phyloP scores from a whole-genome alignment of 805 yeast genomes.

The Metschnikowia drakensbergensis region DNA sequence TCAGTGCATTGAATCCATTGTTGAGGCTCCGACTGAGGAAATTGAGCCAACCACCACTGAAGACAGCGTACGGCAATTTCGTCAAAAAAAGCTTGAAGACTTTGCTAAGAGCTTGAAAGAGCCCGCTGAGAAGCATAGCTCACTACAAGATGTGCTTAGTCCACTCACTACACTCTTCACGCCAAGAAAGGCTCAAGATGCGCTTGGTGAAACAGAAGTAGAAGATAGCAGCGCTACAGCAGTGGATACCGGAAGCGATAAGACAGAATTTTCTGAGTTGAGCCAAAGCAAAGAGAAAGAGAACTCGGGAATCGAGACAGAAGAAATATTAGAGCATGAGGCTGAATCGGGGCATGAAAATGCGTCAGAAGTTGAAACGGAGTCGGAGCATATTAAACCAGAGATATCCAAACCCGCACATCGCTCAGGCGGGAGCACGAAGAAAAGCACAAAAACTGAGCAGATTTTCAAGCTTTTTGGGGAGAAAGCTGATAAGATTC shows the following conservation, averaged over 20 bases:
- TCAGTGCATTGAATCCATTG: background rate
- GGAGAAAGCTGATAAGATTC: background rate
- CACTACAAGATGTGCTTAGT: background rate
- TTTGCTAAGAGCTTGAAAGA: background rate
- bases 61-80: background rate
- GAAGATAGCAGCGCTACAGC: background rate
- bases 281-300: background rate
- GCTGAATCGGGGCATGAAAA: background rate
- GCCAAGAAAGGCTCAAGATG: background rate
- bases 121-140: background rate
- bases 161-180: background rate
- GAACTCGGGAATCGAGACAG: background rate
- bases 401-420: background rate
- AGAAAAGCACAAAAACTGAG: background rate
- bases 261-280: too few relatives aligned
- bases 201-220: background rate
- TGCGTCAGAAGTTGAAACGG: background rate
- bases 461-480: background rate
- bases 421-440: background rate
- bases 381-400: background rate
- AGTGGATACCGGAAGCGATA: background rate
- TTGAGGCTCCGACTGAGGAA: background rate
- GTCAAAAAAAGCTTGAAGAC: constrained; percentile 1
- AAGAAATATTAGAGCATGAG: background rate
- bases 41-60: background rate